Base-by-base conservation (phyloP, 768 basidiomycete species). In the Pleurotus salmoneostramineus region DNA sequence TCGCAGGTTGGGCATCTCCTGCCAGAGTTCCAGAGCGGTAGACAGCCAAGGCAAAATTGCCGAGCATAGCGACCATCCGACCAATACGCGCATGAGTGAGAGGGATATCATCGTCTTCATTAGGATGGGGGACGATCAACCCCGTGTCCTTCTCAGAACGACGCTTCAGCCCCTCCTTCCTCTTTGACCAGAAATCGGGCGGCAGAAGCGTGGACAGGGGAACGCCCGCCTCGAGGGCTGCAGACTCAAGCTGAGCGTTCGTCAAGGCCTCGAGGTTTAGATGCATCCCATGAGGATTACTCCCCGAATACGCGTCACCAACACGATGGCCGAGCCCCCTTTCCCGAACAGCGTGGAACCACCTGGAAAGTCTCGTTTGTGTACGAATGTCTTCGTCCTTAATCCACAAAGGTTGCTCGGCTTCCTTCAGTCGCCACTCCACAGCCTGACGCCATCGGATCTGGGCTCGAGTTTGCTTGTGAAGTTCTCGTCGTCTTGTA, bases 221-320 rank as follows among this genome's bases (percentile, higher is more conserved):
- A 0, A 83, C 81, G 3, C 87, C 87, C 3, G 87, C 84, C 67
- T 91, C 89, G 62, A 84, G 73, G 3, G 87, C 84, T 3, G 87
- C 83, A 15, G 75, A 77, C 59, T 87, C 79, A 10, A 88, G 75
- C 67, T 88, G 80, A 6, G 68, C 68, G 33, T 73, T 73, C 10
- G 79, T 74, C 46, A 92, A 74, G 4, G 78, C 87, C 60, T 82
- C 79, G 37, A 88, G 62, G 65, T 91, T 90, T 11, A 92, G 72
- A 60, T 79, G 80, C 77, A 79, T 83, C 8, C 80, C 80, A 17
- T 68, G 74, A 6, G 74, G 76, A 54, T 76, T 72, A 40, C 8
- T 63, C 50, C 21, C 62, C 60, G 17, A 54, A 45, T 64, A 57
- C 12, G 62, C 59, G 6, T 63, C 45, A 17, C 51, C 44, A 17